Evolutionary conservation across 1,284 basidiomycete genomes (phyloP).

Genomic region (Mycena citricolor): DNA sequence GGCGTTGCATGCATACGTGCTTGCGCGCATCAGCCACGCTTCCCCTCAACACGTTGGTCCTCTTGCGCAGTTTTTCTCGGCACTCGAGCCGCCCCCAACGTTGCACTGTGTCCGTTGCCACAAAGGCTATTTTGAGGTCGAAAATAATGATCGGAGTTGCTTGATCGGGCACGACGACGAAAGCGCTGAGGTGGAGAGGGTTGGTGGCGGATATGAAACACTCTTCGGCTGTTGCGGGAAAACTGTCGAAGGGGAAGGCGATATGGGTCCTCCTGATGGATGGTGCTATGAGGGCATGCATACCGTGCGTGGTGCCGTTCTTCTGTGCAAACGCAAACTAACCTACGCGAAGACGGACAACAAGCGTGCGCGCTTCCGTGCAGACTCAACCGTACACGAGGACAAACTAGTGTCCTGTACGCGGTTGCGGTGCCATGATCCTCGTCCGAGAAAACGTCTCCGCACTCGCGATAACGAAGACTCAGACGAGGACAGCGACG

Average conservation of each 20-base stretch:
- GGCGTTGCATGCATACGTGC: constrained; percentile 60
- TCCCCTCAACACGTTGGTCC: constrained; percentile 37
- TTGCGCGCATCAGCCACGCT: constrained; percentile 44
- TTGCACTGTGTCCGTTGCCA: constrained; percentile 76
- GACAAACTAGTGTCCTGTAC: constrained; percentile 68
- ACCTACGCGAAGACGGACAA: constrained; percentile 53
- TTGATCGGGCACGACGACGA: constrained; percentile 52
- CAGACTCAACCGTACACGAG: constrained; percentile 63
- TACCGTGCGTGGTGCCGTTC: constrained; percentile 48
- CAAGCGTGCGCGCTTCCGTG: constrained; percentile 74
- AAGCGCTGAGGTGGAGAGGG: constrained; percentile 44
- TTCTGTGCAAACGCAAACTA: constrained; percentile 7
- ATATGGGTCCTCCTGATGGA: constrained; percentile 77
- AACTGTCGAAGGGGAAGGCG: constrained; percentile 69
- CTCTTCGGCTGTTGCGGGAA: constrained; percentile 71
- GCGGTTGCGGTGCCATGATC: constrained; percentile 49
- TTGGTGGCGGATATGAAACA: constrained; percentile 44
- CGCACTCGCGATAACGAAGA: constrained; percentile 15
- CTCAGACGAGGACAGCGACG: constrained; percentile 11
- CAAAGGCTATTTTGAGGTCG: constrained; percentile 55
- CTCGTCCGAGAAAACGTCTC: constrained; percentile 21
- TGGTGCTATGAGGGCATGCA: constrained; percentile 83
- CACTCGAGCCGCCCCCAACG: constrained; percentile 59
- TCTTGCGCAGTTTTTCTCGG: constrained; percentile 55
- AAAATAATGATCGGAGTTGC: constrained; percentile 55